phyloP scores from a whole-genome alignment of 2,329 filamentous ascomycete species.

The Macroventuria anomochaeta region DNA sequence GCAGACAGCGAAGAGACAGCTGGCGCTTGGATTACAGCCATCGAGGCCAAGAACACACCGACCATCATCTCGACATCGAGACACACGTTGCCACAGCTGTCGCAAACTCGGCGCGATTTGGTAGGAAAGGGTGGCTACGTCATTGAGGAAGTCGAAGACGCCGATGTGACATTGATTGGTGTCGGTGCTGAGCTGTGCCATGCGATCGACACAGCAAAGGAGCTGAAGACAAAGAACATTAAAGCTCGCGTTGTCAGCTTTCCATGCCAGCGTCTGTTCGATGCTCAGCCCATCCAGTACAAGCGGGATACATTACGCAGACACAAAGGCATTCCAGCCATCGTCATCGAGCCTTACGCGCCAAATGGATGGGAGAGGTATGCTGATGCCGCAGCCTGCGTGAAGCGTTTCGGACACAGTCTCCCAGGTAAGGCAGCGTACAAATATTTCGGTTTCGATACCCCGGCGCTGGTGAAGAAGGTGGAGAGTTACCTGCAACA shows the following conservation, averaged over 20 bases:
- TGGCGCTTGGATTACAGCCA: conserved; percentile 61
- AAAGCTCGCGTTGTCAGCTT: conserved; percentile 58
- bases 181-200: conserved; percentile 60
- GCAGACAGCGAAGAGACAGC: conserved; percentile 64
- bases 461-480: conserved; percentile 52
- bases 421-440: conserved; percentile 63
- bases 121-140: conserved; percentile 57
- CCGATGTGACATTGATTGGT: conserved; percentile 58
- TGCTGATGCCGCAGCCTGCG: conserved; percentile 62
- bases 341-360: conserved; percentile 67
- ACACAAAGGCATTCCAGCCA: conserved; percentile 52
- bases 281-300: conserved; percentile 55
- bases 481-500: conserved; percentile 47
- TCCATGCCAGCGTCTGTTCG: conserved; percentile 60
- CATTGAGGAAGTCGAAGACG: conserved; percentile 52
- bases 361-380: conserved; percentile 67
- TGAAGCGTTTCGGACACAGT: conserved; percentile 63
- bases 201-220: conserved; percentile 52
- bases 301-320: conserved; percentile 55
- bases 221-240: conserved; percentile 50
- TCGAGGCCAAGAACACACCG: conserved; percentile 53
- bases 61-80: conserved; percentile 59
- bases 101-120: conserved; percentile 50
- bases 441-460: conserved; percentile 63
- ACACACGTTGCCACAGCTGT: conserved; percentile 53